A percentile compares a stretch with the other conserved stretches of the same genome.
Conservation (phyloP, 75 land plant species). For the Picea sitchensis region DNA sequence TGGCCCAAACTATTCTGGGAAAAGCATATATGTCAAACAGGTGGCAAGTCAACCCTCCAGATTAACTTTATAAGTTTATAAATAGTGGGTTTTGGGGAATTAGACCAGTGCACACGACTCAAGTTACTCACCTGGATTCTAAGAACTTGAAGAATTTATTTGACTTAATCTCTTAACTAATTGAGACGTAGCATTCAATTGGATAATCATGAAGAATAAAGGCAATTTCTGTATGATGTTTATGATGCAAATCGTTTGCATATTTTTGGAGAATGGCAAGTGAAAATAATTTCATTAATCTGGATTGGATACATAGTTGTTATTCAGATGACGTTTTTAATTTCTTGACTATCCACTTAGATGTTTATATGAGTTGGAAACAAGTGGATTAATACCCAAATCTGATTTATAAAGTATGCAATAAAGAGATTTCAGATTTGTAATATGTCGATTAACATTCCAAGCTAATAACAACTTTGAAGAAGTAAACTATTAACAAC, state of each 20-base stretch:
- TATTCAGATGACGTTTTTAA: background rate
- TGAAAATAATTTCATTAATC: background rate
- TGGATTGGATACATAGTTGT: background rate
- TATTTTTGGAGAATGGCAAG: background rate
- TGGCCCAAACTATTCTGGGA: conserved; percentile 98
- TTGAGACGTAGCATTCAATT: background rate
- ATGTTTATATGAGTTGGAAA: too few relatives aligned
- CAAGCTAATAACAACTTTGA: too few relatives aligned
- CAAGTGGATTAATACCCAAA: too few relatives aligned
- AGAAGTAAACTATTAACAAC: too few relatives aligned
- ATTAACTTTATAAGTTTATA: too few relatives aligned
- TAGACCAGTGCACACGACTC: background rate
- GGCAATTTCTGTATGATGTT: background rate
- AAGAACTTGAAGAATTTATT: background rate
- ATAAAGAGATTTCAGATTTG: too few relatives aligned
- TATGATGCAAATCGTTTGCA: background rate
- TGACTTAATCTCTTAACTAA: too few relatives aligned
- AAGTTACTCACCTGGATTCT: background rate
- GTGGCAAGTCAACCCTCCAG: conserved; percentile 20
- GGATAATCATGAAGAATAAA: background rate
- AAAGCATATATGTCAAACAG: conserved; percentile 97
- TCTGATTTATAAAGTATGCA: too few relatives aligned
- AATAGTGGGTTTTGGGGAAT: background rate
- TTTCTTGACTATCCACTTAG: too few relatives aligned
- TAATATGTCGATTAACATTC: too few relatives aligned